Evolutionary conservation across 768 basidiomycete species (phyloP).

Genomic region (Trichaptum fuscoviolaceum): DNA sequence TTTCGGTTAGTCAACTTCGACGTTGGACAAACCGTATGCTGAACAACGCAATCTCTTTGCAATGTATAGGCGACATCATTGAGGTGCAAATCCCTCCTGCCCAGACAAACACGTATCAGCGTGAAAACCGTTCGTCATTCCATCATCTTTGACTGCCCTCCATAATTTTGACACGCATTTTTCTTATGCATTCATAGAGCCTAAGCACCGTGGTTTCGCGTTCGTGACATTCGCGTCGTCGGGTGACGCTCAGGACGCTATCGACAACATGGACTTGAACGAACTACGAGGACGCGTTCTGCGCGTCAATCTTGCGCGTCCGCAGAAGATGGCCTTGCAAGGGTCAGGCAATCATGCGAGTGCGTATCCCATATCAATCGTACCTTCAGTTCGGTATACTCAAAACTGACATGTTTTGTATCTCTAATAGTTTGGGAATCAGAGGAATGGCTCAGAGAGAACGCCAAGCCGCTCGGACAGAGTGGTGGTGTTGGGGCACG

Average conservation of each 20-base stretch:
- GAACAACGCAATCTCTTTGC: conserved; percentile 4
- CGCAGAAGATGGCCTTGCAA: conserved; percentile 66
- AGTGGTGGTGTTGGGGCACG: conserved; percentile 44
- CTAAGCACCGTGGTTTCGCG: conserved; percentile 90
- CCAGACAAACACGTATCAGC: conserved; percentile 59
- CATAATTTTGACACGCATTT: conserved; percentile 8
- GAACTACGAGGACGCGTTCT: conserved; percentile 73
- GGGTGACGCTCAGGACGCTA: conserved; percentile 89
- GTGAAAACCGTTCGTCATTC: conserved; percentile 40
- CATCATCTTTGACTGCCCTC: conserved; percentile 9
- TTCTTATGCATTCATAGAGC: conserved; percentile 34
- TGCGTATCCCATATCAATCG: conserved; percentile 30
- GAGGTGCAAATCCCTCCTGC: conserved; percentile 87
- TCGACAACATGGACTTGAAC: conserved; percentile 98
- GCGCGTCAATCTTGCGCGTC: conserved; percentile 82
- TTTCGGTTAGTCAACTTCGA: conserved; percentile 58
- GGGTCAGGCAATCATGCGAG: conserved; percentile 67
- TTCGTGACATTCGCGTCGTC: conserved; percentile 83
- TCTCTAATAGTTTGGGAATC: conserved; percentile 80
- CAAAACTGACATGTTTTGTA: conserved; percentile 3
- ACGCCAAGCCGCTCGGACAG: conserved; percentile 73
- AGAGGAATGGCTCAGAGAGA: conserved; percentile 85
- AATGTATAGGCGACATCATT: conserved; percentile 73
- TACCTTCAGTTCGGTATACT: conserved; percentile 4
- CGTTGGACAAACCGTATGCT: neutral